Conservation (phyloP, 345 rosid species). For the Isatis tinctoria region DNA sequence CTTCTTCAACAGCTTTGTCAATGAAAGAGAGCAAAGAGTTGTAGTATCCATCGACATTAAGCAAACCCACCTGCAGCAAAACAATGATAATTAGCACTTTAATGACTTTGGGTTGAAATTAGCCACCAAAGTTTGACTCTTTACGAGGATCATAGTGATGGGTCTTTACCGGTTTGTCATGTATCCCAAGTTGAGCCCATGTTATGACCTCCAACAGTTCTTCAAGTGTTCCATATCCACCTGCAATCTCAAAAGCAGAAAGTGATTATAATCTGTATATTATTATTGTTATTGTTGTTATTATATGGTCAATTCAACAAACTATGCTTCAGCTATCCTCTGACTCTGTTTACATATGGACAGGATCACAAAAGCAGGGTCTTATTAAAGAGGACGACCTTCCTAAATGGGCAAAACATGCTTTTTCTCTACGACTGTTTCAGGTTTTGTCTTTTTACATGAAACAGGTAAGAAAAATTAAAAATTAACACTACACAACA, state of each 20-base stretch:
- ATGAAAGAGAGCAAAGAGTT: constrained; percentile 88
- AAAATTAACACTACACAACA: constrained; percentile 18
- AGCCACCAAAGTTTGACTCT: neutral
- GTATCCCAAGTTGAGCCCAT: constrained; percentile 58
- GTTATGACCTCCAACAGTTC: constrained; percentile 49
- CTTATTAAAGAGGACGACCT: constrained; percentile 6
- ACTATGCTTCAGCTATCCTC: constrained; percentile 4
- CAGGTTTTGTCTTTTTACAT: constrained; percentile 25
- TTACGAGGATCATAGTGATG: neutral
- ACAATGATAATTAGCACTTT: neutral
- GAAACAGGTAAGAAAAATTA: constrained; percentile 20
- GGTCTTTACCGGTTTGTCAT: constrained; percentile 48
- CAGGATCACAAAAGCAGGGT: constrained; percentile 13
- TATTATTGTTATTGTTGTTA: neutral
- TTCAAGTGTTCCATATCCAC: constrained; percentile 56
- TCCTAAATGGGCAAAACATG: constrained; percentile 27
- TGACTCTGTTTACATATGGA: constrained; percentile 14
- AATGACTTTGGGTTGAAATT: neutral
- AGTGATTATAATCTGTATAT: neutral
- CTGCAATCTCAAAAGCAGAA: constrained; percentile 17
- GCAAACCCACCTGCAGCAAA: constrained; percentile 76
- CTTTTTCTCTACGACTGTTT: constrained; percentile 20
- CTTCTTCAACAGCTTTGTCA: constrained; percentile 96
- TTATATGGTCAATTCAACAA: constrained; percentile 1
- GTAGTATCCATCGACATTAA: constrained; percentile 97